Percentiles rank a stretch among this genome's conserved stretches.
Evolutionary conservation across 2,329 filamentous ascomycete genomes (phyloP).

Genomic region (Pyrenophora graminea): DNA sequence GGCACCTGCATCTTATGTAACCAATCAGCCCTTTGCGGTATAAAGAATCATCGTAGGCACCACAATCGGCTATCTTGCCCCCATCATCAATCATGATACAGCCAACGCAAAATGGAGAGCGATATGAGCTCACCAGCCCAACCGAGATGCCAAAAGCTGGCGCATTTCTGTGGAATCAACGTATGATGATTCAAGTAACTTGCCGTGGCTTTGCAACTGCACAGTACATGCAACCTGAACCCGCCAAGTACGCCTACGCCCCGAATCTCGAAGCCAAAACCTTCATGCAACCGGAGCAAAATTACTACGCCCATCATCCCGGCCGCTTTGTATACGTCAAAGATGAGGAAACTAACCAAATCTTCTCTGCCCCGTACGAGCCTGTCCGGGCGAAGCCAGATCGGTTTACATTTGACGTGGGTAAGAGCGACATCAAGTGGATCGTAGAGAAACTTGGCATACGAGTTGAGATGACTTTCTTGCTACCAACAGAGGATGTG

Average conservation of each 20-base stretch:
- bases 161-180: slow-evolving; percentile 64
- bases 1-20: slow-evolving; percentile 27
- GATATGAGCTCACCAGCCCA: slow-evolving; percentile 61
- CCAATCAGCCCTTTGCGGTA: slow-evolving; percentile 27
- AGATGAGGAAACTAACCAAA: slow-evolving; percentile 56
- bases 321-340: slow-evolving; percentile 65
- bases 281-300: slow-evolving; percentile 65
- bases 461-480: slow-evolving; percentile 57
- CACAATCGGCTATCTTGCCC: slow-evolving; percentile 8
- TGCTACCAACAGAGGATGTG: slow-evolving; percentile 59
- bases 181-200: slow-evolving; percentile 65
- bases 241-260: slow-evolving; percentile 63
- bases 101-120: slow-evolving; percentile 54
- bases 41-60: slow-evolving; percentile 17
- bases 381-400: slow-evolving; percentile 57
- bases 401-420: slow-evolving; percentile 58
- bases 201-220: slow-evolving; percentile 63
- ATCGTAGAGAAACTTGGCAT: slow-evolving; percentile 57
- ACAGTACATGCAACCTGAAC: slow-evolving; percentile 65
- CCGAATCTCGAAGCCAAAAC: slow-evolving; percentile 63
- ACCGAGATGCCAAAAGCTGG: slow-evolving; percentile 61
- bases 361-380: slow-evolving; percentile 63
- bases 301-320: slow-evolving; percentile 63
- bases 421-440: slow-evolving; percentile 62
- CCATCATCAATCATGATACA: slow-evolving; percentile 38